phyloP scores from a whole-genome alignment of 805 yeast genomes.

The Cyberlindnera maclurae region DNA sequence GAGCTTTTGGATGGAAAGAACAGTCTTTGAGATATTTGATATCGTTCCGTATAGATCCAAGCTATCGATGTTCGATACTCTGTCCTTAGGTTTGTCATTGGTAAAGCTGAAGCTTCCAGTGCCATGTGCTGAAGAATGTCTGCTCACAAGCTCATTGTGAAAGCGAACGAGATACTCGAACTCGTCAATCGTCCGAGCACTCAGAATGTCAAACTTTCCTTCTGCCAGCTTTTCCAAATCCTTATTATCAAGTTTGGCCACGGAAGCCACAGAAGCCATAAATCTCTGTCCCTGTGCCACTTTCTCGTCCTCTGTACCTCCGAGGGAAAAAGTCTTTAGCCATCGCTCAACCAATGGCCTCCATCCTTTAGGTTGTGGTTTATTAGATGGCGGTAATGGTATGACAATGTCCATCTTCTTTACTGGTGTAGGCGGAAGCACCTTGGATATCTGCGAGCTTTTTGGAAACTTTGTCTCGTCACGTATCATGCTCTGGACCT shows the following conservation, averaged over 20 bases:
- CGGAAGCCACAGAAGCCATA: slow-evolving; percentile 22
- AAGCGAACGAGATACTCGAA: slow-evolving; percentile 46
- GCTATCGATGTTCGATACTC: slow-evolving; percentile 21
- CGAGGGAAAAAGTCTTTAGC: slow-evolving; percentile 15
- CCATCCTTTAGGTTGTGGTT: slow-evolving; percentile 17
- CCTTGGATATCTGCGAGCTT: slow-evolving; percentile 33
- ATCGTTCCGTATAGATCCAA: slow-evolving; percentile 24
- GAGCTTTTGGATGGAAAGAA: slow-evolving; percentile 15
- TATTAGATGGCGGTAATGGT: slow-evolving; percentile 23
- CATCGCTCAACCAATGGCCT: slow-evolving; percentile 17
- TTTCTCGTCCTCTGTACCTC: slow-evolving; percentile 8
- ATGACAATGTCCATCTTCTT: slow-evolving; percentile 46
- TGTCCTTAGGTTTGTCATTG: slow-evolving; percentile 6
- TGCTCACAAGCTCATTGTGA: slow-evolving; percentile 33
- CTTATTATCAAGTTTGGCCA: slow-evolving; percentile 21
- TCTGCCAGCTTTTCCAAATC: slow-evolving; percentile 30
- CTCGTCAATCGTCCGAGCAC: slow-evolving; percentile 68
- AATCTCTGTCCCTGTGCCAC: slow-evolving; percentile 17
- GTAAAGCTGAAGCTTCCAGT: slow-evolving; percentile 18
- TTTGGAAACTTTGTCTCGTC: slow-evolving; percentile 36
- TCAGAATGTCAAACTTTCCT: slow-evolving; percentile 50
- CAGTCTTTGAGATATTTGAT: slow-evolving; percentile 21
- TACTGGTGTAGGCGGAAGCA: slow-evolving; percentile 64
- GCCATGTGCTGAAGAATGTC: slow-evolving; percentile 14
- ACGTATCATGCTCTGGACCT: slow-evolving; percentile 16